phyloP scores from a whole-genome alignment of 495 filamentous ascomycete genomes.

The Penicillium tannophilum region DNA sequence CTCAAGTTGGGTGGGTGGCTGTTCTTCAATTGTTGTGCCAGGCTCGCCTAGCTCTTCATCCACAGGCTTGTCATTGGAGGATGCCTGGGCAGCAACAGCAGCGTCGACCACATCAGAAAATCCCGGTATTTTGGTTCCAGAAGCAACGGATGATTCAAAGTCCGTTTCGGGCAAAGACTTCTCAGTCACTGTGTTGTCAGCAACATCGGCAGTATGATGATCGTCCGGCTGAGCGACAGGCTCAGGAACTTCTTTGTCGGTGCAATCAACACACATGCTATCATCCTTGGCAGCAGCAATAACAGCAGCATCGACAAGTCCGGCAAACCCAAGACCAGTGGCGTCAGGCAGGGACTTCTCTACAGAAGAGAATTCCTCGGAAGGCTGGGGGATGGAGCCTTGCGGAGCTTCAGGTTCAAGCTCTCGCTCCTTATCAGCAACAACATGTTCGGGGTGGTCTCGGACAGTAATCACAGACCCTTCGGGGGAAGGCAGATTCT shows the following conservation, averaged over 20 bases:
- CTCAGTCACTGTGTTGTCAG: background rate
- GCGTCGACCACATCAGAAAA: slow-evolving; percentile 33
- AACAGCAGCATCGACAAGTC: slow-evolving; percentile 33
- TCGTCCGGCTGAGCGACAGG: background rate
- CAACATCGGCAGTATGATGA: background rate
- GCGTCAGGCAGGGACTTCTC: slow-evolving; percentile 7
- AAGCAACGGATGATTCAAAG: background rate
- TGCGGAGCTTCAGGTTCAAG: slow-evolving; percentile 12
- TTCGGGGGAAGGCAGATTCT: slow-evolving; percentile 38
- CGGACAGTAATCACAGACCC: slow-evolving; percentile 36
- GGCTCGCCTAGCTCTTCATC: slow-evolving; percentile 17
- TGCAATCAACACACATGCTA: slow-evolving; percentile 3
- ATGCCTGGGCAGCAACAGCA: slow-evolving; percentile 22
- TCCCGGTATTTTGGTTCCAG: slow-evolving; percentile 4
- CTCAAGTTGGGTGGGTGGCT: slow-evolving; percentile 3
- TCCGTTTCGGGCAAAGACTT: background rate
- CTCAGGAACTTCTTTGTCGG: slow-evolving; percentile 4
- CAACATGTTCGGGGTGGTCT: slow-evolving; percentile 6
- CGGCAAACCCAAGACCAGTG: slow-evolving; percentile 25
- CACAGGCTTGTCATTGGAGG: background rate
- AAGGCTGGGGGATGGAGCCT: background rate
- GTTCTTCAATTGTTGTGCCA: slow-evolving; percentile 22
- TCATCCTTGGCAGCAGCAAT: slow-evolving; percentile 23
- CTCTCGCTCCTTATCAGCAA: slow-evolving; percentile 13
- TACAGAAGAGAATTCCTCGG: slow-evolving; percentile 26